Evolutionary conservation across 495 filamentous ascomycete genomes (phyloP).

Genomic region (Penicillium nucicola): DNA sequence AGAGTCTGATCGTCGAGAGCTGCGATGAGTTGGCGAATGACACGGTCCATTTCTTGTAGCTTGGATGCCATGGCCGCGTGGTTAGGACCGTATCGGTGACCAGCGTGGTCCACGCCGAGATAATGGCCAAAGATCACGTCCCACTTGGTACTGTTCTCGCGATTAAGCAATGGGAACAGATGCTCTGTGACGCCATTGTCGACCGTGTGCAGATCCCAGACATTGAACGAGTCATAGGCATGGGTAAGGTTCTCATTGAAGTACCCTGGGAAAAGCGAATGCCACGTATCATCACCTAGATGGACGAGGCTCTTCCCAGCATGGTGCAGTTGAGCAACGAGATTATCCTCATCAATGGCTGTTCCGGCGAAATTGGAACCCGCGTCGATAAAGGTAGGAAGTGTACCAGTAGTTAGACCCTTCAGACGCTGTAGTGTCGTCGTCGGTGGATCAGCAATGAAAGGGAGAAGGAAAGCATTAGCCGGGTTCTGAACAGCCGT

Average conservation of each 20-base stretch:
- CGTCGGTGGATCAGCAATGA: slow-evolving; percentile 96
- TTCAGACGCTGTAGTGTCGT: slow-evolving; percentile 90
- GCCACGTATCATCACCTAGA: slow-evolving; percentile 96
- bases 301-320: slow-evolving; percentile 86
- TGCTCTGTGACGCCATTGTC: slow-evolving; percentile 95
- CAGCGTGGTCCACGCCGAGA: slow-evolving; percentile 94
- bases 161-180: slow-evolving; percentile 75
- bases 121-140: slow-evolving; percentile 92
- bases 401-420: slow-evolving; percentile 89
- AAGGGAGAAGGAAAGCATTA: slow-evolving; percentile 86
- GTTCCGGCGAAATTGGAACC: slow-evolving; percentile 95
- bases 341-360: slow-evolving; percentile 95
- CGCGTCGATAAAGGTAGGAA: slow-evolving; percentile 91
- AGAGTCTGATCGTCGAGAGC: slow-evolving; percentile 80
- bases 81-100: slow-evolving; percentile 91
- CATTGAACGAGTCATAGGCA: slow-evolving; percentile 95
- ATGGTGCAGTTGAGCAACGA: slow-evolving; percentile 76
- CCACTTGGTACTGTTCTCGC: slow-evolving; percentile 66
- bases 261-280: slow-evolving; percentile 83
- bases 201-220: slow-evolving; percentile 95
- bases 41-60: slow-evolving; percentile 82
- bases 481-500: slow-evolving; percentile 66
- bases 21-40: slow-evolving; percentile 69
- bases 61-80: slow-evolving; percentile 90
- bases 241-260: slow-evolving; percentile 81